Percentiles rank a stretch among this genome's conserved stretches.
These are phyloP conservation scores for Zygosaccharomyces lentus DNA, from an alignment of 805 yeast species.

Conservation along the genomic window DNA sequence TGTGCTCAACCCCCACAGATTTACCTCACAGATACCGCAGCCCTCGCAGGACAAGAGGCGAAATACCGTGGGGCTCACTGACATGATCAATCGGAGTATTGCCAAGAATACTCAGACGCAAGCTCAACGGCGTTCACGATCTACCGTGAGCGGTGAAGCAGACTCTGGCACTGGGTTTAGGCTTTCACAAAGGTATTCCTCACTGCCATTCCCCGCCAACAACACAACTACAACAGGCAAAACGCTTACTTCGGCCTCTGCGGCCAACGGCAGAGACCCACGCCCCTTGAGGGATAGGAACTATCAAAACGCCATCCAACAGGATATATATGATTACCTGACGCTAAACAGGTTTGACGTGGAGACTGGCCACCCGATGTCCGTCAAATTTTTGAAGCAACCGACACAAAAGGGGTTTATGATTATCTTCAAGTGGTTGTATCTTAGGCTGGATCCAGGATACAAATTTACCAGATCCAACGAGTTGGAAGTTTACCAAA, in stretches of 20 bases:
- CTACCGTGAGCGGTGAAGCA: constrained; percentile 17
- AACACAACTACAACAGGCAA: constrained; percentile 8
- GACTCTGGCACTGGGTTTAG: constrained; percentile 14
- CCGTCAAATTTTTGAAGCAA: constrained; percentile 56
- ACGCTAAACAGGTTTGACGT: constrained; percentile 62
- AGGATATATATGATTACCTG: constrained; percentile 63
- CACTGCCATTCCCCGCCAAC: constrained; percentile 10
- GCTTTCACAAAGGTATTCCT: constrained; percentile 20
- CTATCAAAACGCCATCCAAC: constrained; percentile 61
- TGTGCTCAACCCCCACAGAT: constrained; percentile 22
- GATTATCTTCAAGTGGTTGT: constrained; percentile 73
- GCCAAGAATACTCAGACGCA: constrained; percentile 13
- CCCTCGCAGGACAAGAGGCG: constrained; percentile 19
- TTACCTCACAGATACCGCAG: constrained; percentile 27
- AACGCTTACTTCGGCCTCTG: constrained; percentile 1
- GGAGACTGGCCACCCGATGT: constrained; percentile 67
- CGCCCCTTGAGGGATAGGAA: constrained; percentile 73
- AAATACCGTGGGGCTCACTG: constrained; percentile 24
- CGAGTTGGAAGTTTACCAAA: constrained; percentile 68
- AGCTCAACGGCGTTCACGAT: constrained; percentile 18
- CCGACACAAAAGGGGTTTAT: constrained; percentile 90
- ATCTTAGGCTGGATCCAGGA: constrained; percentile 73
- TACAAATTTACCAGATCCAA: constrained; percentile 62
- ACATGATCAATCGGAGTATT: constrained; percentile 28
- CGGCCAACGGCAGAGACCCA: constrained; percentile 46